Conservation (phyloP, 108 stramenopile genomes). For the Chaetoceros tenuissimus region DNA sequence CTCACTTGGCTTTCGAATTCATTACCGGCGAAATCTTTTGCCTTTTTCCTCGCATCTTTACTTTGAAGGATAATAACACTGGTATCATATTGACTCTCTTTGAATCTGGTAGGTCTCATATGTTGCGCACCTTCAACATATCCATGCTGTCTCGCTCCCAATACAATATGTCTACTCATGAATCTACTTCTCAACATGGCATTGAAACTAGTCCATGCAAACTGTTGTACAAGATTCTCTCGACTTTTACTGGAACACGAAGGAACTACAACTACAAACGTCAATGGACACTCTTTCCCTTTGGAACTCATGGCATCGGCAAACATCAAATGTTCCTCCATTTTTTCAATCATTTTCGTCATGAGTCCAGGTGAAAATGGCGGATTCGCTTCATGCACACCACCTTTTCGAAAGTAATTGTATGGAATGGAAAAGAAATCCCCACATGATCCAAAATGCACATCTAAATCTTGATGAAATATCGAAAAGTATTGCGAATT, state of each 20-base stretch:
- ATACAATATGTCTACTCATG: constrained; percentile 29
- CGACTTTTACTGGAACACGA: constrained; percentile 4
- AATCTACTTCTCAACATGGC: constrained; percentile 7
- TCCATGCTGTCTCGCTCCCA: constrained; percentile 52
- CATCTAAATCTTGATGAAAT: constrained; percentile 60
- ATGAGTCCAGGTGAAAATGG: constrained; percentile 70
- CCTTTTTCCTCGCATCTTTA: not conserved
- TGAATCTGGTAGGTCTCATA: constrained; percentile 59
- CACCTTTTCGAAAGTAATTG: constrained; percentile 11
- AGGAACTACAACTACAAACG: constrained; percentile 61
- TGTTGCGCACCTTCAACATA: constrained; percentile 72
- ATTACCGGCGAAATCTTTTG: not conserved
- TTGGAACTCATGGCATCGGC: constrained; percentile 15
- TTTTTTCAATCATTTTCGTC: constrained; percentile 37
- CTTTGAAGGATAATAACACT: constrained; percentile 60
- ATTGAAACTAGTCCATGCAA: not conserved
- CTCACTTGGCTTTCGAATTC: constrained; percentile 34
- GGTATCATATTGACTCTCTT: constrained; percentile 52
- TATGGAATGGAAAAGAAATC: constrained; percentile 28
- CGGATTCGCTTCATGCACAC: constrained; percentile 67
- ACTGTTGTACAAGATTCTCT: not conserved
- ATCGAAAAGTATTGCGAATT: constrained; percentile 40
- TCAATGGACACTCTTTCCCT: constrained; percentile 9
- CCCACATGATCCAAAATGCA: constrained; percentile 67
- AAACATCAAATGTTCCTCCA: constrained; percentile 21